Evolutionary conservation across 148 eudicot genomes (phyloP).

Genomic region (Rhododendron williamsianum): DNA sequence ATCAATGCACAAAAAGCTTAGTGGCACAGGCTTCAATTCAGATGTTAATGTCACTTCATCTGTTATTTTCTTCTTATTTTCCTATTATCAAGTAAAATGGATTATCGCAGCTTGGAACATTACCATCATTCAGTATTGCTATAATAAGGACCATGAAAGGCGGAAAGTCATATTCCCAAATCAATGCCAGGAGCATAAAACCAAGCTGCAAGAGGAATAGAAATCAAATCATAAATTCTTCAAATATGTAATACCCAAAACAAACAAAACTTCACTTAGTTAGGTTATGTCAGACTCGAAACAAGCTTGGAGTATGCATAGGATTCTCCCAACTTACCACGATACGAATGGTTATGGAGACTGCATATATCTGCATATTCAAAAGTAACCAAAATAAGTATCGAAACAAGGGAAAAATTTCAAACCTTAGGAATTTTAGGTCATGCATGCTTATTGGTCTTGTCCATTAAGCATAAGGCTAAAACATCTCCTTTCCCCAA

Average conservation of each 20-base stretch:
- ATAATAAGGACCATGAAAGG: constrained; percentile 57
- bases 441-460: constrained; percentile 2
- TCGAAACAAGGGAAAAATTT: background rate
- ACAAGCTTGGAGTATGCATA: background rate
- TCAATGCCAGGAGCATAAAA: constrained; percentile 62
- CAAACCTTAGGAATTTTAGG: background rate
- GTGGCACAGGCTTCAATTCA: background rate
- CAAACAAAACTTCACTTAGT: background rate
- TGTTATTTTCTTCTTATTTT: background rate
- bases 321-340: constrained; percentile 41
- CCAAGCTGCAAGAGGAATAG: constrained; percentile 47
- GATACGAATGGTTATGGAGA: constrained; percentile 70
- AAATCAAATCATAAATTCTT: background rate
- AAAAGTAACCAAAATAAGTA: background rate
- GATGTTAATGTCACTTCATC: background rate
- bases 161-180: constrained; percentile 77
- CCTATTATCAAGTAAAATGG: constrained; percentile 35
- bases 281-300: background rate
- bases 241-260: background rate
- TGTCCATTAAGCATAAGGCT: background rate
- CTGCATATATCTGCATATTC: constrained; percentile 61
- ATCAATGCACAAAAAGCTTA: background rate
- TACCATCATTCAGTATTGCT: constrained; percentile 5
- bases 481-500: background rate
- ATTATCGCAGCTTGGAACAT: background rate